Conservation (phyloP, 495 filamentous ascomycete species). For the Aspergillus coremiiformis region DNA sequence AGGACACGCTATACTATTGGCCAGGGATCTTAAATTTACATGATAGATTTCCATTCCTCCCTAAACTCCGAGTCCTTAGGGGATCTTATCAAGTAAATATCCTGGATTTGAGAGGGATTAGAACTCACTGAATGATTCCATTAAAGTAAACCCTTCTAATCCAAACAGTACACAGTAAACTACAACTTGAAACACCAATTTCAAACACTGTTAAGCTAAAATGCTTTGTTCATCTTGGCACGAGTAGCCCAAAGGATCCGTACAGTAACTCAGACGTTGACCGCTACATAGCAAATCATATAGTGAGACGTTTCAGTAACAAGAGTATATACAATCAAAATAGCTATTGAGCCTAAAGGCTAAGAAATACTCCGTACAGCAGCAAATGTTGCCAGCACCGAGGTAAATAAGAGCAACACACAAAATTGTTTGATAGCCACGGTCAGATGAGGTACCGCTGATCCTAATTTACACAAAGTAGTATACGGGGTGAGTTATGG, state of each 20-base stretch:
- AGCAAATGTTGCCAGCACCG: background rate
- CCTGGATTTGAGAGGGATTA: background rate
- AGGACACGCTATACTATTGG: background rate
- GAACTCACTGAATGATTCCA: background rate
- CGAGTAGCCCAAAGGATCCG: background rate
- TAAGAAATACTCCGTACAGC: background rate
- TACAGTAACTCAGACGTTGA: background rate
- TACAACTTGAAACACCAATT: background rate
- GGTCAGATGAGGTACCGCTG: no score
- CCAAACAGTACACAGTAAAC: background rate
- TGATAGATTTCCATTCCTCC: background rate
- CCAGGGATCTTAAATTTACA: background rate
- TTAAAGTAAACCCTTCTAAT: background rate
- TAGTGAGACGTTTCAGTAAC: background rate
- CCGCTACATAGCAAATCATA: background rate
- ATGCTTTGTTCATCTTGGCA: background rate
- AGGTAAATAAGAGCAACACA: background rate
- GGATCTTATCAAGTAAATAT: background rate
- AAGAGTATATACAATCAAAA: no score
- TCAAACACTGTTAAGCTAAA: background rate
- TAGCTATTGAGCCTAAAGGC: background rate
- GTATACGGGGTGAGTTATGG: no score
- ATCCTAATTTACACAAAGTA: no score
- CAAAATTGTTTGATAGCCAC: background rate
- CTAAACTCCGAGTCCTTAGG: background rate